Base-by-base conservation (phyloP, 306 rosid species). In the Malus orientalis region DNA sequence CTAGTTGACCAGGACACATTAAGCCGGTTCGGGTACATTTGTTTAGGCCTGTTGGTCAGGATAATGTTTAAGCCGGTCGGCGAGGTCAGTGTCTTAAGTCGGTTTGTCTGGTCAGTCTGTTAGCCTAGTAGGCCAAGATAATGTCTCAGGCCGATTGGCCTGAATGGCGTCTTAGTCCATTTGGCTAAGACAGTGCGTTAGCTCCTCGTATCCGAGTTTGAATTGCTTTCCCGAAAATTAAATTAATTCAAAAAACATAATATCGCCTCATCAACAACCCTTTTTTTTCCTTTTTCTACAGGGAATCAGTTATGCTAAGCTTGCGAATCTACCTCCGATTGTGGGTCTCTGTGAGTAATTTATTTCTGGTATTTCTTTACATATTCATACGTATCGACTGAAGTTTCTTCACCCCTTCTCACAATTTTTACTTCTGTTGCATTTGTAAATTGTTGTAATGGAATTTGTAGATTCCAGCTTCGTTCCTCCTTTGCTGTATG, bases 281-380 rank as follows among this genome's bases (percentile, higher is more conserved):
- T 2, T n/a, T 36, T 6, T 9, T 11, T 8, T 7, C 6, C 29
- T 27, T 65, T 15, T 19, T 38, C 44, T 38, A 20, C 90, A 93
- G 97, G 98, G 99, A 29, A 95, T 95, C 45, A 92, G 97, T 79
- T 95, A 95, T 80, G 99, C 99, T 2, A 89, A 92, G 83, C 97
- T 95, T 66, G 99, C 99, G 30, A 89, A 42, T 77, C 90, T 95
- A 54, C 97, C 99, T 74, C 93, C 99, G 57, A 92, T 95, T 66
- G 93, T 95, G 40, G 99, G 99, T 78, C 93, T 95, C 13, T 95
- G 99, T 95, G 72, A 90, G 99, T 88, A 14, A 67, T 9, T 11
- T 73, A 1, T 10, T 70, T 64, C 19, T 23, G 20, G 53, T 67
- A 30, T 20, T 78, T 42, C 6, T 12, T 27, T 65, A 47, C 15